Percentiles rank a stretch among this genome's conserved stretches.
These are phyloP conservation scores for Skeletonema costatum DNA, from an alignment of 108 stramenopile species.

Conservation along the genomic window DNA sequence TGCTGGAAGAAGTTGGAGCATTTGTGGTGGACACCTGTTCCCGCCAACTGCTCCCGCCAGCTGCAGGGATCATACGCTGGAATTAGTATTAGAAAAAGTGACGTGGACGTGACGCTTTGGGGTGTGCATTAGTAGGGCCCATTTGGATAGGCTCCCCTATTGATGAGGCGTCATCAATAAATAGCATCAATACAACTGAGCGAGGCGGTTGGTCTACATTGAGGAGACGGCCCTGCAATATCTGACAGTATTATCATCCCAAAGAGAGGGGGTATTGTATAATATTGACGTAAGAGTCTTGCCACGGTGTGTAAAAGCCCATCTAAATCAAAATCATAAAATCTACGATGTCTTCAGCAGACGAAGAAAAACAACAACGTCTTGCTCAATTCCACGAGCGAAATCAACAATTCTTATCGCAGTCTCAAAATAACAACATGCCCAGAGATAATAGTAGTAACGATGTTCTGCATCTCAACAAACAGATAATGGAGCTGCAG, in stretches of 20 bases:
- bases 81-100: background rate
- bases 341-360: background rate
- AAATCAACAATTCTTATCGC: constrained; percentile 10
- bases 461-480: background rate
- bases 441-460: background rate
- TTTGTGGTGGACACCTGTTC: background rate
- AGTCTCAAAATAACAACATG: background rate
- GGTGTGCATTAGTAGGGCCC: too few species aligned
- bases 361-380: background rate
- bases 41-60: background rate
- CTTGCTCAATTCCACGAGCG: constrained; percentile 5
- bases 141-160: too few species aligned
- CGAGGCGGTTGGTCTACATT: too few species aligned
- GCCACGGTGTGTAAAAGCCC: too few species aligned
- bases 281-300: too few species aligned
- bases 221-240: too few species aligned
- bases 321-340: background rate
- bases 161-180: too few species aligned
- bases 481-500: background rate
- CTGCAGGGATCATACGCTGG: background rate
- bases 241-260: too few species aligned
- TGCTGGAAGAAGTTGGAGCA: background rate
- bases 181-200: too few species aligned
- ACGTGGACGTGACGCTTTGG: background rate
- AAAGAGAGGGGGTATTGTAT: too few species aligned